Conservation (phyloP, 768 basidiomycete genomes). For the Rhodotorula sphaerocarpa region DNA sequence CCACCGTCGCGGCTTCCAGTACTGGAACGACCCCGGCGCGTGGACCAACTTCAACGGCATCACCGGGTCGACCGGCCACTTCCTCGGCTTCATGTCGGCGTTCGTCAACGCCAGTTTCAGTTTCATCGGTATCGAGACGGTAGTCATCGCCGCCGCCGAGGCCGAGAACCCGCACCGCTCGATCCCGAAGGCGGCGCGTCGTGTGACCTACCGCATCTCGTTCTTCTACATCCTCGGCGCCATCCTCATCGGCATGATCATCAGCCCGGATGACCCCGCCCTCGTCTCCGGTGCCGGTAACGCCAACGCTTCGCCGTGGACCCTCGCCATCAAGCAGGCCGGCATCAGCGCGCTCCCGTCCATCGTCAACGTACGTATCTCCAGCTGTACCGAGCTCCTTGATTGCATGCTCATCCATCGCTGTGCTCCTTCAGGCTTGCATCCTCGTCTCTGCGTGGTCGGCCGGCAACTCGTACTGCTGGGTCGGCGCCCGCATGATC, state of each 20-base stretch:
- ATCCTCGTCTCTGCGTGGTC: slow-evolving; percentile 51
- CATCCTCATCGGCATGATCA: slow-evolving; percentile 65
- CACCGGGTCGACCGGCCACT: slow-evolving; percentile 40
- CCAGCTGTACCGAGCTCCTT: slow-evolving; percentile 43
- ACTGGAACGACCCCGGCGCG: slow-evolving; percentile 41
- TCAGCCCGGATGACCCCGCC: slow-evolving; percentile 57
- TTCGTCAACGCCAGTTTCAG: slow-evolving; percentile 61
- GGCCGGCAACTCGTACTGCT: slow-evolving; percentile 35
- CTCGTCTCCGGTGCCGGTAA: slow-evolving; percentile 54
- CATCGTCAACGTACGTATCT: slow-evolving; percentile 52
- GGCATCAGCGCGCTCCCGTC: slow-evolving; percentile 48
- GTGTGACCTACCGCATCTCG: slow-evolving; percentile 68
- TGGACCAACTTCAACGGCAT: slow-evolving; percentile 36
- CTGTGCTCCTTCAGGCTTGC: slow-evolving; percentile 9
- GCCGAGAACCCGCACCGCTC: slow-evolving; percentile 68
- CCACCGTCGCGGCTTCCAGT: slow-evolving; percentile 51
- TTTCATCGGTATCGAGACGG: slow-evolving; percentile 67
- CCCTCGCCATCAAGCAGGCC: slow-evolving; percentile 59
- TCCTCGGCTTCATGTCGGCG: slow-evolving; percentile 47
- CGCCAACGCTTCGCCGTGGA: slow-evolving; percentile 74
- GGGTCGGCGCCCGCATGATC: slow-evolving; percentile 38
- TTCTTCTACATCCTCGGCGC: slow-evolving; percentile 54
- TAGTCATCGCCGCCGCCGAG: slow-evolving; percentile 67
- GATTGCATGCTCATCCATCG: background rate
- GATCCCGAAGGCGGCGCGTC: slow-evolving; percentile 64